Percentiles rank a stretch among this genome's conserved stretches.
phyloP scores from a whole-genome alignment of 805 yeast species.

The Candida stauntonica region DNA sequence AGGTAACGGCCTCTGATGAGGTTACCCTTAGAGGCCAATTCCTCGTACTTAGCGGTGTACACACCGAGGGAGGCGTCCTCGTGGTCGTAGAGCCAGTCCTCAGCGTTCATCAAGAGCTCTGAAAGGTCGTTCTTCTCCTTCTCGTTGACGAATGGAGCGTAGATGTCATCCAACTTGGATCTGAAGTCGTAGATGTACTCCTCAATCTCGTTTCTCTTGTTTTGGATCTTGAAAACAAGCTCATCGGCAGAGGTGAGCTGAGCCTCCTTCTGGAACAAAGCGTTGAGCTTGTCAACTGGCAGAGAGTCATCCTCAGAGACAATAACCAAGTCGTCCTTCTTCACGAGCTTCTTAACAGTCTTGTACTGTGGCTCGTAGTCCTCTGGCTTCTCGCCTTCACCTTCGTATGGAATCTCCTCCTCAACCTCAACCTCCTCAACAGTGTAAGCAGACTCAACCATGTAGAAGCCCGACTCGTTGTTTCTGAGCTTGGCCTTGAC shows the following conservation, averaged over 20 bases:
- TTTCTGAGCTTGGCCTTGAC: constrained; percentile 93
- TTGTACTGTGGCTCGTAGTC: constrained; percentile 81
- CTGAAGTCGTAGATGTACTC: constrained; percentile 97
- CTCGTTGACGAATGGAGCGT: constrained; percentile 82
- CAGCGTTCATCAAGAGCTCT: constrained; percentile 75
- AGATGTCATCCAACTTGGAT: constrained; percentile 92
- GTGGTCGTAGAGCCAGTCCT: constrained; percentile 99
- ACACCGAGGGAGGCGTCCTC: constrained; percentile 94
- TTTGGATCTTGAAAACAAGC: constrained; percentile 97
- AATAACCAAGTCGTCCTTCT: constrained; percentile 75
- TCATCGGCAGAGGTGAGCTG: constrained; percentile 86
- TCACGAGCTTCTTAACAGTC: constrained; percentile 89
- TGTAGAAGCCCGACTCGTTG: constrained; percentile 94
- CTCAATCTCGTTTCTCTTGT: constrained; percentile 95
- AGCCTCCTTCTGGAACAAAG: constrained; percentile 75
- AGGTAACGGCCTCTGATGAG: constrained; percentile 92
- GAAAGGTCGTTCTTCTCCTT: constrained; percentile 81
- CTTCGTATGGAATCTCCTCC: constrained; percentile 74
- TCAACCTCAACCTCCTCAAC: constrained; percentile 87
- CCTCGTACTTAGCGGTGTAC: constrained; percentile 97
- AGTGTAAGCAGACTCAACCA: constrained; percentile 90
- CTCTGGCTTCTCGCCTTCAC: constrained; percentile 71
- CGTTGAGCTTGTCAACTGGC: constrained; percentile 49
- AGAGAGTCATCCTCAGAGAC: constrained; percentile 59
- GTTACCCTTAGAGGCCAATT: constrained; percentile 91